Base-by-base conservation (phyloP, 768 basidiomycete genomes). In the Crucibulum laeve region DNA sequence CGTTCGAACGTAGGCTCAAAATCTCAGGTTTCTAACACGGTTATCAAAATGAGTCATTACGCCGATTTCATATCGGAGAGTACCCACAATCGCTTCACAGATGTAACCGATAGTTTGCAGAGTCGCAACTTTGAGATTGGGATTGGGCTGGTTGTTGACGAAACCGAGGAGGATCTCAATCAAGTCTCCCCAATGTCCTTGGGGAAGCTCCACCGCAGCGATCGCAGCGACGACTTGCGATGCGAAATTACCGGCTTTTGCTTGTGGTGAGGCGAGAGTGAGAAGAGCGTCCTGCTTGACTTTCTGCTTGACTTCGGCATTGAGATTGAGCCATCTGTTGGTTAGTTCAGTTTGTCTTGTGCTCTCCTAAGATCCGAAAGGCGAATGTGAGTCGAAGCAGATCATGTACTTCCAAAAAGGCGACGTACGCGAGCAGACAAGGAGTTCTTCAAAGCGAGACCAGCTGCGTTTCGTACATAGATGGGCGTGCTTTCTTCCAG, bases 51-150 rank as follows among this genome's bases (percentile, higher is more conserved):
- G 28, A 43, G 45, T 39, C 28, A 38, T 4, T 44, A 32, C 33
- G 22, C 23, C 10, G 47, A 23, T 5, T 18, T 48, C 25, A 35
- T 17, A 25, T 37, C 47, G 46, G 35, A 30, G 47, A 42, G 25
- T 22, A 84, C 94, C 58, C 56, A 97, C 94, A 70, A 96, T 90
- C 44, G 81, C 74, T 68, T 99, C 96, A 71, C 96, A 99, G 64
- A 97, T 93, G 66, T 84, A 97, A 36, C 96, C 96, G 67, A 99
- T 91, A 15, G 94, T 82, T 65, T 96, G 91, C 10, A 98, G 73
- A 6, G 94, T 94, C 2, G 92, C 79, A 48, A 96, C 87, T 59
- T 77, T 80, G 52, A 94, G 69, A 53, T 82, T 87, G 8, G 79
- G 69, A 58, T 88, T 91, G 30, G 70, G 65, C 38, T 74, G 73